These are phyloP conservation scores for Umbilicaria muhlenbergii DNA, from an alignment of 495 filamentous ascomycete species.

Conservation along the genomic window DNA sequence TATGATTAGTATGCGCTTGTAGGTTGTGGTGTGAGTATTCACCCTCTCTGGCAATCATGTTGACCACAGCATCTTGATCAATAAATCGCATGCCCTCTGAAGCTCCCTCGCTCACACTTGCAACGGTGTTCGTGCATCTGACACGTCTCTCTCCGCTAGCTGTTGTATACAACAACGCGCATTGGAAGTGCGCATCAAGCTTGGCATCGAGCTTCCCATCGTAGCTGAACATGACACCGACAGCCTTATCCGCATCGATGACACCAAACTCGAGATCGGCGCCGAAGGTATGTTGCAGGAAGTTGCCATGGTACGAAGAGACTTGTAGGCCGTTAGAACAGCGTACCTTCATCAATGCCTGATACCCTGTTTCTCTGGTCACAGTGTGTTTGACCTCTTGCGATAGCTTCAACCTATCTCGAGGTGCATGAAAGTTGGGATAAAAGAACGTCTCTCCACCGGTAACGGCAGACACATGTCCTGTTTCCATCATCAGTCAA, in stretches of 20 bases:
- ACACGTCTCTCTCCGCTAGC: slow-evolving; percentile 80
- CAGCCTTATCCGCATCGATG: slow-evolving; percentile 83
- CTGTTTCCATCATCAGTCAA: slow-evolving; percentile 5
- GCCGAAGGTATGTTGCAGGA: slow-evolving; percentile 83
- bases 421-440: slow-evolving; percentile 78
- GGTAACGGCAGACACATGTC: slow-evolving; percentile 43
- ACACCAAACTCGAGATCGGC: slow-evolving; percentile 91
- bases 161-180: slow-evolving; percentile 86
- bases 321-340: slow-evolving; percentile 96
- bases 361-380: slow-evolving; percentile 87
- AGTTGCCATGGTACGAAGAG: slow-evolving; percentile 86
- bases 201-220: slow-evolving; percentile 95
- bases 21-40: slow-evolving; percentile 5
- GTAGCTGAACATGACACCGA: slow-evolving; percentile 86
- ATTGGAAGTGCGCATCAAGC: slow-evolving; percentile 95
- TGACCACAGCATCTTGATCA: slow-evolving; percentile 85
- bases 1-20: slow-evolving; percentile 3
- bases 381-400: slow-evolving; percentile 77
- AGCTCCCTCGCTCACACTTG: slow-evolving; percentile 71
- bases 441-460: slow-evolving; percentile 94
- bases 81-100: slow-evolving; percentile 78
- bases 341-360: slow-evolving; percentile 95
- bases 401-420: slow-evolving; percentile 71
- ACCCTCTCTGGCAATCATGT: slow-evolving; percentile 80
- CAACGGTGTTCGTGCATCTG: slow-evolving; percentile 83